phyloP scores from a whole-genome alignment of 2,329 filamentous ascomycete genomes.

The Pseudofabraea citricarpa region DNA sequence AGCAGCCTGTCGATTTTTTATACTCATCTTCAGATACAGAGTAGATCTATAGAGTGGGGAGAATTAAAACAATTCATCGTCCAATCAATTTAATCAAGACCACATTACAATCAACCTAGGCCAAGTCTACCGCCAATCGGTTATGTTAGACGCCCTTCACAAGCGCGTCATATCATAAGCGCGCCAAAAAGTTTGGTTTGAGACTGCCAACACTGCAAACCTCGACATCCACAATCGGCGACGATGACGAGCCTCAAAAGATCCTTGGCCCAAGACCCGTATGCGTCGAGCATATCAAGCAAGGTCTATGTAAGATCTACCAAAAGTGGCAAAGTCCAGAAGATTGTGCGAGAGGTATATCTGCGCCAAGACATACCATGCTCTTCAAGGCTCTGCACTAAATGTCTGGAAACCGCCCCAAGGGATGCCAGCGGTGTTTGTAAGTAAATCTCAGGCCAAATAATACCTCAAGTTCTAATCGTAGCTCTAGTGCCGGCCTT shows the following conservation, averaged over 20 bases:
- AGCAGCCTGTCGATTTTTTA: no score
- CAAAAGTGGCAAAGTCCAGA: constrained; percentile 94
- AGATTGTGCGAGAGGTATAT: constrained; percentile 96
- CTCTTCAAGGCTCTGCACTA: constrained; percentile 81
- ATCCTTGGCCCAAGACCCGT: constrained; percentile 44
- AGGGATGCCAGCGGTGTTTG: constrained; percentile 73
- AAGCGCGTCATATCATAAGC: background rate
- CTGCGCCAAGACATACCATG: constrained; percentile 95
- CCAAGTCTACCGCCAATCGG: no score
- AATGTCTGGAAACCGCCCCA: constrained; percentile 70
- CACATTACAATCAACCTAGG: no score
- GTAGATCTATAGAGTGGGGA: no score
- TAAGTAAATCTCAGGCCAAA: constrained; percentile 36
- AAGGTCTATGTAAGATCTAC: constrained; percentile 95
- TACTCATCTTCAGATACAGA: no score
- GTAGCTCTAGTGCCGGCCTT: constrained; percentile 65
- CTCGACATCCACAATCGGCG: constrained; percentile 6
- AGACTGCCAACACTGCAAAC: background rate
- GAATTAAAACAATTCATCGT: no score
- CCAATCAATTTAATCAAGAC: no score
- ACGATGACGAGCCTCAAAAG: constrained; percentile 65
- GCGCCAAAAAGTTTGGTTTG: background rate
- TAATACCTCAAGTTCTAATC: background rate
- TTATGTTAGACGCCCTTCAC: no score
- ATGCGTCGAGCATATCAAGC: constrained; percentile 76